Evolutionary conservation across 345 rosid species (phyloP), one percentile per base, ranked within the genome.

Genomic region (Salix purpurea): DNA sequence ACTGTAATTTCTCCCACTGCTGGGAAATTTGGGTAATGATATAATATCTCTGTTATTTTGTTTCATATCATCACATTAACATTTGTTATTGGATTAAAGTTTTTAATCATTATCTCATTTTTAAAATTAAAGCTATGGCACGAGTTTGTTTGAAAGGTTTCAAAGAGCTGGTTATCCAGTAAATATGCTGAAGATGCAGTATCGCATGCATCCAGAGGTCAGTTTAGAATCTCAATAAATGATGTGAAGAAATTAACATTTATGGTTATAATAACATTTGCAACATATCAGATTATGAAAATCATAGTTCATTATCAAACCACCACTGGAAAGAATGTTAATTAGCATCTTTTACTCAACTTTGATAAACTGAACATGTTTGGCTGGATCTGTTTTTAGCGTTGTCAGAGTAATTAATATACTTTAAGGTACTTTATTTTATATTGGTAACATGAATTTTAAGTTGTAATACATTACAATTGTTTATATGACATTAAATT

Each of bases 201-300:
- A 96, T 77, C 88, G 98, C 46, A 96, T 96, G 99, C 99, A 93
- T 89, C 99, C 98, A 39, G 90, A 91, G 98, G 98, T 95, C 80
- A 76, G 84, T 36, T 80, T 52, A 62, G 69, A 26, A 26, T 14
- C 56, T 50, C 10, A 23, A 9, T 18, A 60, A 11, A 30, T 56
- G 40, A 30, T 54, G 16, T 34, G 28, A 62, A 44, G 16, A 44
- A 44, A n/a, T 6, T 14, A 32, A 56, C 10, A 21, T 70, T 28
- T 11, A 54, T 26, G 42, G 18, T 32, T 21, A 30, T 18, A 15
- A 4, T 30, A 32, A 46, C 12, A 37, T 9, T 37, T 28, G 37
- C 23, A 46, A 6, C 70, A 46, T 44, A 44, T 46, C 23, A 65
- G 36, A 67, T 52, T n/a, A 16, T 67, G 12, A 37, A 19, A 50